A percentile compares a stretch with the other conserved stretches of the same genome.
These are phyloP conservation scores for Xeromyces bisporus DNA, from an alignment of 495 filamentous ascomycete genomes.

Conservation along the genomic window DNA sequence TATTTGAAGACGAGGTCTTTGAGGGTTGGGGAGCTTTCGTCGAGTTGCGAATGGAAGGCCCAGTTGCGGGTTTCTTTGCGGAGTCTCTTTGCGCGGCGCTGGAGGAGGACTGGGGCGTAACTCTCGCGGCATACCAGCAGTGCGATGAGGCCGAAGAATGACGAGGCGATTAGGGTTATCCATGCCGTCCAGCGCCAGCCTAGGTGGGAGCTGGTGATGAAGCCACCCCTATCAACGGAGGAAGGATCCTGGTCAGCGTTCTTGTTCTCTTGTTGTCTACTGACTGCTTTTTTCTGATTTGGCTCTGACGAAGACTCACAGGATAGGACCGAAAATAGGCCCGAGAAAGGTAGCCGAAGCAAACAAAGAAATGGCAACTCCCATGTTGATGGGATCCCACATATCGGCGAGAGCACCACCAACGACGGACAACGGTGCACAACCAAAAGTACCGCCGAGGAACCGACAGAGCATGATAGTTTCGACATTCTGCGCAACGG, in stretches of 20 bases:
- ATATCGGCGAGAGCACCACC: constrained; percentile 36
- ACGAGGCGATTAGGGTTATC: constrained; percentile 21
- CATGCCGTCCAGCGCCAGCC: constrained; percentile 35
- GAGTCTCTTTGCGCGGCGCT: constrained; percentile 20
- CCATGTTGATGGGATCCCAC: constrained; percentile 30
- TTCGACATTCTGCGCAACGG: constrained; percentile 34
- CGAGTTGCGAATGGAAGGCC: constrained; percentile 32
- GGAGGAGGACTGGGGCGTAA: constrained; percentile 24
- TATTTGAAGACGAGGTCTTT: constrained; percentile 22
- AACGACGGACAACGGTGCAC: constrained; percentile 32
- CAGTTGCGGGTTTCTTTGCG: constrained; percentile 26
- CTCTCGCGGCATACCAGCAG: constrained; percentile 20
- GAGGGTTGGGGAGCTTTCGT: constrained; percentile 26
- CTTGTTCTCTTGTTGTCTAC: too few species aligned
- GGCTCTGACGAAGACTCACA: constrained; percentile 22
- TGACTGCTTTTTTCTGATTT: too few species aligned
- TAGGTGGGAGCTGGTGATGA: constrained; percentile 18
- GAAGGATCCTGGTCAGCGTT: too few species aligned
- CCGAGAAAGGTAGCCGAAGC: constrained; percentile 33
- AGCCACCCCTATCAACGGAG: constrained; percentile 23
- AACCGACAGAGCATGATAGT: constrained; percentile 36
- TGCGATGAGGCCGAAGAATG: constrained; percentile 11
- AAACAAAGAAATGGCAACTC: constrained; percentile 33
- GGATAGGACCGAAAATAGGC: constrained; percentile 12
- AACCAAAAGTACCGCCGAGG: constrained; percentile 33